These are phyloP conservation scores for Bathelium albidoporum DNA, from an alignment of 495 filamentous ascomycete genomes.

Conservation along the genomic window DNA sequence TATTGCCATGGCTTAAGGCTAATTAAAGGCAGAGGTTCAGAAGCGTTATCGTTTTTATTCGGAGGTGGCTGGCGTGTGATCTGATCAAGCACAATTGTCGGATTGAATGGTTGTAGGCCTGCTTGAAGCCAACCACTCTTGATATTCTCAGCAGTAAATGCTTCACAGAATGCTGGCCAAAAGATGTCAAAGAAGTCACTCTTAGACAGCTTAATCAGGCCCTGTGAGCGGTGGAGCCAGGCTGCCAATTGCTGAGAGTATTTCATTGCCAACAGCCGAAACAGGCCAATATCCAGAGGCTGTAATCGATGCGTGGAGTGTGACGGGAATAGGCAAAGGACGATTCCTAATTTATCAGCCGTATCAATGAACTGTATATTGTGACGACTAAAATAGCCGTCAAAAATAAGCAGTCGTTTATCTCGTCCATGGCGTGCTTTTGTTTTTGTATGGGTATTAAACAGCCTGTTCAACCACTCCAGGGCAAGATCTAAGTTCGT, in stretches of 20 bases:
- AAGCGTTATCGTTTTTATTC: neutral
- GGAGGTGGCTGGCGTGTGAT: neutral
- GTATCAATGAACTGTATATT: slow-evolving; percentile 6
- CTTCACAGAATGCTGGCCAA: slow-evolving; percentile 5
- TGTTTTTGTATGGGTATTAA: neutral
- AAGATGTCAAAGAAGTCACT: slow-evolving; percentile 8
- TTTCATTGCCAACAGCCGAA: neutral
- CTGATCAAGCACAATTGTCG: neutral
- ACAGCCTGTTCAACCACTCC: neutral
- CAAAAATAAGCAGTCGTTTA: neutral
- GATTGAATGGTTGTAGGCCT: neutral
- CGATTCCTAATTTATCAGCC: neutral
- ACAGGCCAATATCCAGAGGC: slow-evolving; percentile 5
- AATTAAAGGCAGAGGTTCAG: neutral
- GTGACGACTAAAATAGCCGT: slow-evolving; percentile 3
- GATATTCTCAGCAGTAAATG: slow-evolving; percentile 7
- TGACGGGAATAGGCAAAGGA: neutral
- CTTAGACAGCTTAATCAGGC: neutral
- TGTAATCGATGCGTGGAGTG: slow-evolving; percentile 8
- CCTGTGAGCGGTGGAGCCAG: neutral
- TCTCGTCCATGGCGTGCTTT: slow-evolving; percentile 3
- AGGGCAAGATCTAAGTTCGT: slow-evolving; percentile 8
- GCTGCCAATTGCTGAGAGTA: neutral
- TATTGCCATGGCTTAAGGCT: neutral
- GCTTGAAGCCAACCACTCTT: neutral